Evolutionary conservation across 352 stramenopile species (phyloP).

Genomic region (Pythium dissotocum): DNA sequence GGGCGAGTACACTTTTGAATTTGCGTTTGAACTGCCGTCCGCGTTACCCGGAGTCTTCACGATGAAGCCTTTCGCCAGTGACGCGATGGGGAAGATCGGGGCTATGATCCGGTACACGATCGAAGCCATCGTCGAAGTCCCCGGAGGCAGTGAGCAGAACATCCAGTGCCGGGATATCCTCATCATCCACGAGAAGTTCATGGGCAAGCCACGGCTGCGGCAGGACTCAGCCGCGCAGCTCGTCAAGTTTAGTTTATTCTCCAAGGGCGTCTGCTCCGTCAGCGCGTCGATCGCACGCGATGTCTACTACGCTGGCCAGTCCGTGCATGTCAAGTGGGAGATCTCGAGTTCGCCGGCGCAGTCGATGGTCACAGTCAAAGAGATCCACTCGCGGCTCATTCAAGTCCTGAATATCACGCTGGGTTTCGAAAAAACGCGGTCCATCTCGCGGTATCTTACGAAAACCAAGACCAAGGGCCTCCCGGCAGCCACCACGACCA

Average conservation of each 20-base stretch:
- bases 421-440: slow-evolving; percentile 32
- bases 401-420: slow-evolving; percentile 48
- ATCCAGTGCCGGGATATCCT: slow-evolving; percentile 27
- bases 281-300: slow-evolving; percentile 66
- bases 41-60: slow-evolving; percentile 30
- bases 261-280: slow-evolving; percentile 47
- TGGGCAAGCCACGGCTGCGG: slow-evolving; percentile 19
- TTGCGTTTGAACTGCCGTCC: slow-evolving; percentile 35
- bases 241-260: slow-evolving; percentile 58
- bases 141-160: slow-evolving; percentile 17
- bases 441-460: slow-evolving; percentile 44
- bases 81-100: slow-evolving; percentile 14
- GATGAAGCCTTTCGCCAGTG: slow-evolving; percentile 21
- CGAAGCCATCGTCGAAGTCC: slow-evolving; percentile 31
- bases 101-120: slow-evolving; percentile 37
- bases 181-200: slow-evolving; percentile 30
- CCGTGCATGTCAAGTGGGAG: slow-evolving; percentile 56
- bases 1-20: slow-evolving; percentile 35
- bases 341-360: slow-evolving; percentile 42
- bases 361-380: slow-evolving; percentile 44
- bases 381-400: slow-evolving; percentile 47
- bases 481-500: slow-evolving; percentile 28
- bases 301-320: slow-evolving; percentile 60
- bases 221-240: slow-evolving; percentile 32
- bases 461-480: slow-evolving; percentile 49